Evolutionary conservation across 345 rosid genomes (phyloP).

Genomic region (Passiflora organensis): DNA sequence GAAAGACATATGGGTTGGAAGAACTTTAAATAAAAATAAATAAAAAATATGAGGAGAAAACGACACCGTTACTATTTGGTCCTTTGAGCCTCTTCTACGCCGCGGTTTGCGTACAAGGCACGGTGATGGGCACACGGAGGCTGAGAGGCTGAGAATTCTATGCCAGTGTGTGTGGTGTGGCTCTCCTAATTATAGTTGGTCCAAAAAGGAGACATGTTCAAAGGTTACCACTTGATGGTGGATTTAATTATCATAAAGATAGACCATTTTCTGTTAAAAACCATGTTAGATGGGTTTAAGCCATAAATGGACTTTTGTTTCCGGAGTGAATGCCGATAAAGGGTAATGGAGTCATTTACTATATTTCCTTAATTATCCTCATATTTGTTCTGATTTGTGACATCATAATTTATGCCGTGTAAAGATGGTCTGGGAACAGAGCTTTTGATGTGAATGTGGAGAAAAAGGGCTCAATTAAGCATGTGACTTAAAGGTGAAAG

Average conservation of each 20-base stretch:
- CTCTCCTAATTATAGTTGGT: background rate
- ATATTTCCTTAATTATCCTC: no score
- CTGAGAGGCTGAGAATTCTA: background rate
- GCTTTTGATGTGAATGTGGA: constrained; percentile 10
- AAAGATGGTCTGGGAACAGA: no score
- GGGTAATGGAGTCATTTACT: no score
- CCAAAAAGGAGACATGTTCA: background rate
- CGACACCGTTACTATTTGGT: background rate
- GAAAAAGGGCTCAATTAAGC: constrained; percentile 11
- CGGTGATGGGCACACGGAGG: background rate
- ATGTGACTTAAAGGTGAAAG: constrained; percentile 31
- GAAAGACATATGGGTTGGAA: no score
- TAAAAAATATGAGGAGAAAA: no score
- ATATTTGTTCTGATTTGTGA: no score
- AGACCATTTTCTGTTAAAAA: background rate
- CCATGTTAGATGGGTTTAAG: no score
- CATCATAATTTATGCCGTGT: no score
- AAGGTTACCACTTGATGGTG: background rate
- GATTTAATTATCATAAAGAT: background rate
- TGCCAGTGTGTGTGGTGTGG: background rate
- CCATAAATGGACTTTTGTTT: no score
- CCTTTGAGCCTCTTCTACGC: constrained; percentile 4
- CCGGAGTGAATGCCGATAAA: no score
- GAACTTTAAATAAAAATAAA: no score
- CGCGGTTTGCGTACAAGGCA: constrained; percentile 11